Conservation (phyloP, 2,329 filamentous ascomycete genomes). For the Pseudogymnoascus sp. region DNA sequence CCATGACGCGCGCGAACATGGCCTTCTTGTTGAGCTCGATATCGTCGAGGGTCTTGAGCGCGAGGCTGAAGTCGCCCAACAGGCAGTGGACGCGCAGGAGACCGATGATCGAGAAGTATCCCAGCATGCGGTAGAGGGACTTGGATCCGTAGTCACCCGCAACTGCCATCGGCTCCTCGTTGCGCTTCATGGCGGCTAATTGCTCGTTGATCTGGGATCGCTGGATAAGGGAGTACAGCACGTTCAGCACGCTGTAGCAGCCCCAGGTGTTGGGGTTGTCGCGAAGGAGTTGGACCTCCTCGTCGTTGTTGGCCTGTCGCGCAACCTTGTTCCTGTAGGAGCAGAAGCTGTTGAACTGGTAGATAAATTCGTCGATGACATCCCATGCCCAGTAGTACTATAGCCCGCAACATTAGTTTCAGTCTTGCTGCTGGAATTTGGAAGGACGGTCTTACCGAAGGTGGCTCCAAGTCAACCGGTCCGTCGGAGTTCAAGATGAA, state of each 20-base stretch:
- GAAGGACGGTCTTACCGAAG: slow-evolving; percentile 65
- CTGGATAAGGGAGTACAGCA: slow-evolving; percentile 98
- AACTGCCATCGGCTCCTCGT: slow-evolving; percentile 79
- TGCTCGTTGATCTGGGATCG: slow-evolving; percentile 97
- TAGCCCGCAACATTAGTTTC: slow-evolving; percentile 6
- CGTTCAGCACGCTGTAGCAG: slow-evolving; percentile 98
- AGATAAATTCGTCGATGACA: slow-evolving; percentile 99
- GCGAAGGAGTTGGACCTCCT: slow-evolving; percentile 83
- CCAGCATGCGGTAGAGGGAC: slow-evolving; percentile 94
- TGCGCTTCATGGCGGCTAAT: slow-evolving; percentile 86
- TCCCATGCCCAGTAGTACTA: slow-evolving; percentile 99
- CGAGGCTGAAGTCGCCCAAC: slow-evolving; percentile 94
- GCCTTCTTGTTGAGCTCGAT: slow-evolving; percentile 99
- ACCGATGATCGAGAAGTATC: slow-evolving; percentile 98
- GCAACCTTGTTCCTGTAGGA: slow-evolving; percentile 91
- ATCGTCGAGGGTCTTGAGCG: slow-evolving; percentile 96
- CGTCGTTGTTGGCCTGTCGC: slow-evolving; percentile 73
- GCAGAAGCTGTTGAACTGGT: slow-evolving; percentile 99
- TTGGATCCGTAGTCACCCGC: slow-evolving; percentile 93
- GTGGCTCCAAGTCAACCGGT: slow-evolving; percentile 94
- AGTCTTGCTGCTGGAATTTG: neutral
- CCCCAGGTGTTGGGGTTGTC: slow-evolving; percentile 99
- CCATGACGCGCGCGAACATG: slow-evolving; percentile 99
- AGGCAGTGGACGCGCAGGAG: slow-evolving; percentile 93
- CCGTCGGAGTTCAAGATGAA: slow-evolving; percentile 98